Evolutionary conservation across 2,329 filamentous ascomycete species (phyloP).

Genomic region (Neofusicoccum sp.): DNA sequence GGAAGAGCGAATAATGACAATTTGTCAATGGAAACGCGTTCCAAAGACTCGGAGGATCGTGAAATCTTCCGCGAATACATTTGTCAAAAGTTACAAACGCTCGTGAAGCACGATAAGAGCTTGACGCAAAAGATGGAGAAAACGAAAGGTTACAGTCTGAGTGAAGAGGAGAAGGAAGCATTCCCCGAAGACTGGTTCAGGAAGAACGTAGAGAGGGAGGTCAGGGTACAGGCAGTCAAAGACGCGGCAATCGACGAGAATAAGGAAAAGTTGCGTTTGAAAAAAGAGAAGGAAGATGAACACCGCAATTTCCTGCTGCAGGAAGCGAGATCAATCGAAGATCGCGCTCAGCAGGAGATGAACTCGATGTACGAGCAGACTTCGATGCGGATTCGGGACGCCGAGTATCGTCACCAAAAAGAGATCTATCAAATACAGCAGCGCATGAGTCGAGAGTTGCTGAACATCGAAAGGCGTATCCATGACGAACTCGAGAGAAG

Average conservation of each 20-base stretch:
- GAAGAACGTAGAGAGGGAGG: background rate
- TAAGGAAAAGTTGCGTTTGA: background rate
- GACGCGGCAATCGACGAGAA: background rate
- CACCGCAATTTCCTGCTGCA: background rate
- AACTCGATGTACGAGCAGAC: background rate
- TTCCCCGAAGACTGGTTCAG: background rate
- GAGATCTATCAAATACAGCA: slow-evolving; percentile 1
- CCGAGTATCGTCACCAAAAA: background rate
- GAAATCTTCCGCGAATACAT: background rate
- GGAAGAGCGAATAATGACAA: too few species aligned
- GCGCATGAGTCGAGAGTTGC: background rate
- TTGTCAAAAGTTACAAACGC: background rate
- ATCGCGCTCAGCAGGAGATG: background rate
- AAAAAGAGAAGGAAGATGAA: background rate
- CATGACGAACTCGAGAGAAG: background rate
- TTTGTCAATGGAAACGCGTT: background rate
- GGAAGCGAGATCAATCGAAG: background rate
- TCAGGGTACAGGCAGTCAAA: background rate
- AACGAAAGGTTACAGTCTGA: background rate
- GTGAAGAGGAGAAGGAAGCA: background rate
- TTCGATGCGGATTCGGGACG: background rate
- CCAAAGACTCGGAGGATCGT: background rate
- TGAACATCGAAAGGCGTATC: background rate
- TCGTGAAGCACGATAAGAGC: background rate
- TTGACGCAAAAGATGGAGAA: background rate